Conservation (phyloP, 1,139 yeast genomes). For the Suhomyces panamericanus region DNA sequence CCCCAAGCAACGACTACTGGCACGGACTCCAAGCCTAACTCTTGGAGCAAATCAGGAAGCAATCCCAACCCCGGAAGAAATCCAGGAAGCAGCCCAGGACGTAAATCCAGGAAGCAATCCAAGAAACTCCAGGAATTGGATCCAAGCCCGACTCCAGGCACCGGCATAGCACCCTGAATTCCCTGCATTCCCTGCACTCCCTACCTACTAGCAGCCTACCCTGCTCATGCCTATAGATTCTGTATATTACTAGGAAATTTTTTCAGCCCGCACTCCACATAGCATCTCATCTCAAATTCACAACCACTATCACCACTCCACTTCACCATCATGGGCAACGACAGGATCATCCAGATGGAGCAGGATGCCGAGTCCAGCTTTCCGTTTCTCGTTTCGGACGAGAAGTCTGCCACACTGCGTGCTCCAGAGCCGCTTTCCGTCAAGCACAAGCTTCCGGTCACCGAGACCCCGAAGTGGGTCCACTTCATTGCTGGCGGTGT, state of each 20-base stretch:
- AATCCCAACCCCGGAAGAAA: no score
- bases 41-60: no score
- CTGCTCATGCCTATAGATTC: no score
- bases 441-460: conserved; percentile 12
- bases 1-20: no score
- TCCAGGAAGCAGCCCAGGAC: no score
- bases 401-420: conserved; percentile 52
- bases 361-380: conserved; percentile 58
- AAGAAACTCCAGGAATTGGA: no score
- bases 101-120: no score
- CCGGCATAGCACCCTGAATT: no score
- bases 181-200: no score
- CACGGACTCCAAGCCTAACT: no score
- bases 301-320: neutral
- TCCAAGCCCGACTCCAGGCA: no score
- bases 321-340: conserved; percentile 7
- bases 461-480: conserved; percentile 71
- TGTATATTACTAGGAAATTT: conserved; percentile 2
- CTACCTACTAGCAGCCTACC: no score
- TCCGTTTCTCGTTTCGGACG: conserved; percentile 71
- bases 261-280: conserved; percentile 1
- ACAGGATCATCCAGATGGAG: conserved; percentile 35
- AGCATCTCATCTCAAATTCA: conserved; percentile 4
- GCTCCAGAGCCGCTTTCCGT: conserved; percentile 29
- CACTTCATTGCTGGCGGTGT: conserved; percentile 99